Percentiles rank a stretch among this genome's conserved stretches.
These are phyloP conservation scores for Panus rudis DNA, from an alignment of 768 basidiomycete species.

Conservation along the genomic window DNA sequence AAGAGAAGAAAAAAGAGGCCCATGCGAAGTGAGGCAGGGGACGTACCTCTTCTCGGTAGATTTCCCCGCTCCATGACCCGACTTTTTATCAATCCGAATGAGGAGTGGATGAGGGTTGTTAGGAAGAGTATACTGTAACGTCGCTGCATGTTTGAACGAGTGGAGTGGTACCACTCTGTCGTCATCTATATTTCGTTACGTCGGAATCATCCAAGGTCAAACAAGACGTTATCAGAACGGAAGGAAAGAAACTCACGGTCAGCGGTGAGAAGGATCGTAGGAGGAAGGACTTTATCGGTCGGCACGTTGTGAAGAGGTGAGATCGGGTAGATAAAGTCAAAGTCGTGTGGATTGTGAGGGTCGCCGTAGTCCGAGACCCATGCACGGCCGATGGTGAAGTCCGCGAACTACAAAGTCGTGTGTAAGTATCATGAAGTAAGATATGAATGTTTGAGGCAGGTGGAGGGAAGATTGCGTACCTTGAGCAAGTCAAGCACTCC, in stretches of 20 bases:
- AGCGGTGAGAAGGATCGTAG: slow-evolving; percentile 72
- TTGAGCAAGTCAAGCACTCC: slow-evolving; percentile 78
- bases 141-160: slow-evolving; percentile 77
- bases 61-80: slow-evolving; percentile 78
- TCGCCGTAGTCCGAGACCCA: slow-evolving; percentile 80
- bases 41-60: slow-evolving; percentile 59
- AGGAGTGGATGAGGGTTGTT: slow-evolving; percentile 69
- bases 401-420: slow-evolving; percentile 44
- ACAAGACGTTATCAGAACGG: background rate
- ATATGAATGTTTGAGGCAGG: background rate
- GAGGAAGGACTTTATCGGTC: slow-evolving; percentile 51
- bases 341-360: slow-evolving; percentile 67
- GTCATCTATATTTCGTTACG: slow-evolving; percentile 43
- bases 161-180: slow-evolving; percentile 85
- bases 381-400: slow-evolving; percentile 73
- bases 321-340: slow-evolving; percentile 77
- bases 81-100: slow-evolving; percentile 71
- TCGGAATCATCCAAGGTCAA: too few relatives aligned
- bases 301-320: slow-evolving; percentile 81
- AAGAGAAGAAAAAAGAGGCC: too few relatives aligned
- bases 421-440: background rate
- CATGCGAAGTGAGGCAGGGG: slow-evolving; percentile 5
- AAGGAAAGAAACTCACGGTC: slow-evolving; percentile 50
- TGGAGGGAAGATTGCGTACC: slow-evolving; percentile 31
- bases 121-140: slow-evolving; percentile 59